Percentiles rank a stretch among this genome's conserved stretches.
Evolutionary conservation across 768 basidiomycete genomes (phyloP).

Genomic region (Russula dissimulans): DNA sequence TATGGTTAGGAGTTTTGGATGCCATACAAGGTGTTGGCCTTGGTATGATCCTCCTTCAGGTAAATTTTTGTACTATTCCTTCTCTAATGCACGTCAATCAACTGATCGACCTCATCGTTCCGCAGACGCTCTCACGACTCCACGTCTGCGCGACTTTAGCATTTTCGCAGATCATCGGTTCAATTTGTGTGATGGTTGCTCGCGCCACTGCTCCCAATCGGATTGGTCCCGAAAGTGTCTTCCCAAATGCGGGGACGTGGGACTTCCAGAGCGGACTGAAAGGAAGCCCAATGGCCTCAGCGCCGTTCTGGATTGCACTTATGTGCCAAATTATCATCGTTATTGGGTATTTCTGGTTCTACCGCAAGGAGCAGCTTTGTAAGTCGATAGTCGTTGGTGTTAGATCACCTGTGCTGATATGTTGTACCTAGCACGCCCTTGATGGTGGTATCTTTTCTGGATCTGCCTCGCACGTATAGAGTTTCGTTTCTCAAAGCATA

Average conservation of each 20-base stretch:
- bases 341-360: constrained; percentile 93
- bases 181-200: constrained; percentile 86
- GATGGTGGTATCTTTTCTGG: constrained; percentile 12
- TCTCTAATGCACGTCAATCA: not conserved
- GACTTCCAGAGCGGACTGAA: constrained; percentile 64
- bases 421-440: constrained; percentile 23
- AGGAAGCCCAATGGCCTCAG: constrained; percentile 75
- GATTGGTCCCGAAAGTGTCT: constrained; percentile 83
- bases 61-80: constrained; percentile 11
- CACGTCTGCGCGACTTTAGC: constrained; percentile 93
- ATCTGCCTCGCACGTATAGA: constrained; percentile 17
- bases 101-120: not conserved
- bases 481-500: constrained; percentile 3
- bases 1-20: constrained; percentile 92
- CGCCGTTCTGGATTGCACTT: constrained; percentile 84
- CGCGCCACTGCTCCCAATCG: constrained; percentile 84
- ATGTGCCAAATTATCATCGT: constrained; percentile 78
- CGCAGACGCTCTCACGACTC: constrained; percentile 75
- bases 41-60: constrained; percentile 81
- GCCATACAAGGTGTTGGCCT: constrained; percentile 92
- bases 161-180: constrained; percentile 83
- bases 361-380: constrained; percentile 90
- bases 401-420: not conserved
- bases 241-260: constrained; percentile 90
- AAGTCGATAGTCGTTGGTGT: constrained; percentile 24